Conservation (phyloP, 257 asterid genomes). For the Petrea volubilis region DNA sequence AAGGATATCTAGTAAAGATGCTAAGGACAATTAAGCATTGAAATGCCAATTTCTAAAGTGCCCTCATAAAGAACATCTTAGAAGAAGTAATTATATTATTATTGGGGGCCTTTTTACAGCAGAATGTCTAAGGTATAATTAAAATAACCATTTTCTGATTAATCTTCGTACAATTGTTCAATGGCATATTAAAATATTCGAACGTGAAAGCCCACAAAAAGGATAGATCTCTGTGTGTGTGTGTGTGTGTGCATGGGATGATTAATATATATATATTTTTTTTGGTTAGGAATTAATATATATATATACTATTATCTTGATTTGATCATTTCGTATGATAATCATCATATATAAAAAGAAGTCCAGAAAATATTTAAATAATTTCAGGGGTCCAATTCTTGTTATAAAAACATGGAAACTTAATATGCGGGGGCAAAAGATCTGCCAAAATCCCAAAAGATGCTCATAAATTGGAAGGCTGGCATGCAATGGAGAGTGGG, state of each 20-base stretch:
- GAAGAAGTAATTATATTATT: constrained; percentile 4
- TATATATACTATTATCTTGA: constrained; percentile 13
- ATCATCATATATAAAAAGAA: background rate
- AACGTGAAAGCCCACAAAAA: constrained; percentile 6
- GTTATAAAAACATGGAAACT: constrained; percentile 25
- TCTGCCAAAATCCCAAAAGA: constrained; percentile 56
- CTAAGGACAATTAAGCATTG: constrained; percentile 41
- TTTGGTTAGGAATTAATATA: background rate
- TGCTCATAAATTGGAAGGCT: constrained; percentile 36
- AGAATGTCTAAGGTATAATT: constrained; percentile 14
- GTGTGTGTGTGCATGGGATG: background rate
- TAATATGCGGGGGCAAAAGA: constrained; percentile 56
- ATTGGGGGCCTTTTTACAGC: constrained; percentile 24
- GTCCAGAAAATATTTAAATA: background rate
- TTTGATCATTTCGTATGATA: background rate
- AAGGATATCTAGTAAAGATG: constrained; percentile 67
- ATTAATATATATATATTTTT: background rate
- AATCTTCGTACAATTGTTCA: constrained; percentile 42
- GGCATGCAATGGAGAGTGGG: constrained; percentile 33
- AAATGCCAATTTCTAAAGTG: constrained; percentile 37
- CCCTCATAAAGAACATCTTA: constrained; percentile 34
- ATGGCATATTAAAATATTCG: constrained; percentile 18
- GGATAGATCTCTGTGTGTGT: too few species aligned
- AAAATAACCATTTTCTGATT: constrained; percentile 29
- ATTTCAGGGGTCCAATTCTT: constrained; percentile 1